phyloP scores from a whole-genome alignment of 108 stramenopile species.

The Hondaea fermentalgiana region DNA sequence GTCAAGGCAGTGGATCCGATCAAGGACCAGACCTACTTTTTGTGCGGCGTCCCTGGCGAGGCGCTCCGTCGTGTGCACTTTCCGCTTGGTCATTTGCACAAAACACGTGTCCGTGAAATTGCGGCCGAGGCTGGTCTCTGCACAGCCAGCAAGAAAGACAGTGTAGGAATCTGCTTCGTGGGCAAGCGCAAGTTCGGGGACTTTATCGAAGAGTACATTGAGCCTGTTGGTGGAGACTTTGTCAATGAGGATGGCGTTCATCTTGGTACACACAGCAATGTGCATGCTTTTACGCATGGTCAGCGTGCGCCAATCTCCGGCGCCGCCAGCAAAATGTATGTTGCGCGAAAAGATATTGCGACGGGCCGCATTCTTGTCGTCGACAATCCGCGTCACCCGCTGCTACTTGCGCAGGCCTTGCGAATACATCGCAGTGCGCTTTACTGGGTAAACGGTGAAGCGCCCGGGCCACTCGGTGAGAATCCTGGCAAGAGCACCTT shows the following conservation, averaged over 20 bases:
- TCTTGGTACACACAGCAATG: neutral
- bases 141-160: constrained; percentile 72
- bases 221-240: constrained; percentile 50
- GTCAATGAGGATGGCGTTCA: constrained; percentile 63
- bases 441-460: constrained; percentile 3
- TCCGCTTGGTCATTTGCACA: constrained; percentile 71
- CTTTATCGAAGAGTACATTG: constrained; percentile 72
- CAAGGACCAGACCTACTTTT: constrained; percentile 92
- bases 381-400: neutral
- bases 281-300: constrained; percentile 58
- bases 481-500: neutral
- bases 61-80: constrained; percentile 68
- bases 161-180: constrained; percentile 90
- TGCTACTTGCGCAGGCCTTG: neutral
- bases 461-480: neutral
- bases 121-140: constrained; percentile 62
- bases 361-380: constrained; percentile 59
- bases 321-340: constrained; percentile 63
- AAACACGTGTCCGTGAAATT: constrained; percentile 66
- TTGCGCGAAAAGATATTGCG: constrained; percentile 50
- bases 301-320: constrained; percentile 77
- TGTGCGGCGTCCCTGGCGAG: constrained; percentile 57
- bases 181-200: constrained; percentile 74
- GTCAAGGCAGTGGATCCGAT: constrained; percentile 58
- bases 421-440: neutral